Conservation (phyloP, 2,329 filamentous ascomycete species). For the Sclerotinia minor region DNA sequence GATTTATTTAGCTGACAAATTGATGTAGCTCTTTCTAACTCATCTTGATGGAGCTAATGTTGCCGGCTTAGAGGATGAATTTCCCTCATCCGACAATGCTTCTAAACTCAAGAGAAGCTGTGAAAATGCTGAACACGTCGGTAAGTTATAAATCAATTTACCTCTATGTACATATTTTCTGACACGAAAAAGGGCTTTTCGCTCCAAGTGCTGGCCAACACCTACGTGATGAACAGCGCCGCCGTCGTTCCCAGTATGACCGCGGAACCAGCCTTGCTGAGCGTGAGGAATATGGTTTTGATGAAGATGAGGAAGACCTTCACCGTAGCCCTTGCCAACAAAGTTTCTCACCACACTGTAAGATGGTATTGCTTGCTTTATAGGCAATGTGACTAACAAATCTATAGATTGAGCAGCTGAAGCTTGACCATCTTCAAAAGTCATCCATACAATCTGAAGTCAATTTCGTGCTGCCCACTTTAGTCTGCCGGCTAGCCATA, state of each 20-base stretch:
- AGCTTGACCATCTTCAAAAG: slow-evolving; percentile 7
- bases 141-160: slow-evolving; percentile 50
- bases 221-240: slow-evolving; percentile 72
- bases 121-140: slow-evolving; percentile 82
- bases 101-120: slow-evolving; percentile 86
- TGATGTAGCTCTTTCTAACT: slow-evolving; percentile 56
- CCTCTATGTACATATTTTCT: slow-evolving; percentile 15
- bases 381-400: background rate
- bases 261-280: slow-evolving; percentile 73
- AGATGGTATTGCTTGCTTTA: background rate
- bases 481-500: slow-evolving; percentile 12
- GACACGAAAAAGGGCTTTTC: slow-evolving; percentile 64
- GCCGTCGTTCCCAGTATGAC: slow-evolving; percentile 72
- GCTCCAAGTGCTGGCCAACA: slow-evolving; percentile 75
- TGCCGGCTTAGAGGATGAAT: slow-evolving; percentile 70
- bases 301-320: slow-evolving; percentile 27
- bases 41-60: slow-evolving; percentile 56
- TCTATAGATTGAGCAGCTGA: slow-evolving; percentile 18
- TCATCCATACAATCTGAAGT: slow-evolving; percentile 22
- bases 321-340: slow-evolving; percentile 23
- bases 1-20: slow-evolving; percentile 38
- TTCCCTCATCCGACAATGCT: slow-evolving; percentile 78
- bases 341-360: slow-evolving; percentile 30
- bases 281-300: slow-evolving; percentile 36
- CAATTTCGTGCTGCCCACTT: slow-evolving; percentile 16